phyloP scores from a whole-genome alignment of 208 protist genomes.

The Wallacemonas collosoma region DNA sequence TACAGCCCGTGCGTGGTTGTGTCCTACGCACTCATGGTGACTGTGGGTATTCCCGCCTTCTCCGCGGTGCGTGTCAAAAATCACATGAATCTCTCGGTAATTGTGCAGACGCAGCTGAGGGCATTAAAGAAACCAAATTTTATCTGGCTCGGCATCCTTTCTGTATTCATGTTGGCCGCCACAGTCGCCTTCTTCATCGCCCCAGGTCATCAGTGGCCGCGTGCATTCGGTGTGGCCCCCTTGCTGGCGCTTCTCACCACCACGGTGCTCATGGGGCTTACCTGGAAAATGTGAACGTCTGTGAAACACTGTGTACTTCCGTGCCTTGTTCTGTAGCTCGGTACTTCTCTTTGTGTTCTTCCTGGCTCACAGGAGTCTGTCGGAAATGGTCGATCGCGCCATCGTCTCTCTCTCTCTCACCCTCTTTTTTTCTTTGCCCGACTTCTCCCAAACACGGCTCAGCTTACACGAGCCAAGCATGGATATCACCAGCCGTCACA shows the following conservation, averaged over 20 bases:
- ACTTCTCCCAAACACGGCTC: too few species aligned
- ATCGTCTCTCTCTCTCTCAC: too few species aligned
- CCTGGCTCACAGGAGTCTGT: too few species aligned
- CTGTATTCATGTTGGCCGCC: conserved; percentile 4
- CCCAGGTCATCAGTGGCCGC: conserved; percentile 1
- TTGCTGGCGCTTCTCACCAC: background rate
- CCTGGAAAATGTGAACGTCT: conserved; percentile 14
- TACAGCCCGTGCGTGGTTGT: conserved; percentile 12
- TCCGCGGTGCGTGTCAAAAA: background rate
- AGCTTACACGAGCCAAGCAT: too few species aligned
- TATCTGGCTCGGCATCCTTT: conserved; percentile 7
- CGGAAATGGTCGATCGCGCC: too few species aligned
- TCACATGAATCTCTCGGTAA: background rate
- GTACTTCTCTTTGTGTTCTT: too few species aligned
- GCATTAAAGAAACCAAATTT: background rate
- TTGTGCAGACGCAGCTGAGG: background rate
- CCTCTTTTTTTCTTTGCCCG: too few species aligned
- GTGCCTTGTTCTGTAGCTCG: background rate
- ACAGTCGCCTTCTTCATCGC: conserved; percentile 3
- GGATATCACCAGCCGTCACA: too few species aligned
- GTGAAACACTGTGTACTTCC: background rate
- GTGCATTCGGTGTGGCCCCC: background rate
- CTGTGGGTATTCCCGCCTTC: conserved; percentile 3
- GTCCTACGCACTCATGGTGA: conserved; percentile 1
- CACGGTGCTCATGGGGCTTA: background rate